Evolutionary conservation across 257 asterid species (phyloP), one percentile per base, ranked within the genome.

Genomic region (Nicotiana sylvestris): DNA sequence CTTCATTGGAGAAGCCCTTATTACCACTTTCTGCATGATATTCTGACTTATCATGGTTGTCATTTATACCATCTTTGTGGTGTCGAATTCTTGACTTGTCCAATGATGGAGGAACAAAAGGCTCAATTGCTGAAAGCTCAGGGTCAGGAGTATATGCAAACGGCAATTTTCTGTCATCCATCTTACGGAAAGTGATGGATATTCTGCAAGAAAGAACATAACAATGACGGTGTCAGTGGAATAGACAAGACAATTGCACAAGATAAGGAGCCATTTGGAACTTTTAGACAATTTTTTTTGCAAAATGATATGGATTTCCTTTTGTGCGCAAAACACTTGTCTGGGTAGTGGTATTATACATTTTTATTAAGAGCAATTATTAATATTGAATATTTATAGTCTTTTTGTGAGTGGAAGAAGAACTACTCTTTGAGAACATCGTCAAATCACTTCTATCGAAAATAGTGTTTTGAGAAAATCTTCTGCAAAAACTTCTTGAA

Each of bases 161-260:
- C 6, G 90, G 90, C 21, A 70, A 21, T 57, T 78, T 85, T 43
- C 29, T 65, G 5, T 43, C 78, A 74, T 83, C 84, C 90, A 87
- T 85, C 51, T 81, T 87, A 43, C 90, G 80, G 49, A 87, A 87
- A 15, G 90, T 87, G 78, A 87, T 84, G 6, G 90, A 87, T 49
- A 85, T 83, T 77, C 88, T 85, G 70, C 29, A 78, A 29, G 0
- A 12, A 8, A 60, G 0, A 21, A 11, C 0, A 21, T 17, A 17
- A 1, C 57, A 70, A 39, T 10, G 80, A 33, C 9, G 43, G 29
- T 49, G 29, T 74, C 6, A 15, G 43, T 27, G 43, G 27, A n/a
- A 25, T 72, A 6, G 7, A 72, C 60, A 12, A 43, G 78, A 13
- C 3, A 66, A 30, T 15, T 66, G 25, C 13, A 13, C 2, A 29